These are phyloP conservation scores for Chaetomium strumarium DNA, from an alignment of 2,329 filamentous ascomycete species.

Conservation along the genomic window DNA sequence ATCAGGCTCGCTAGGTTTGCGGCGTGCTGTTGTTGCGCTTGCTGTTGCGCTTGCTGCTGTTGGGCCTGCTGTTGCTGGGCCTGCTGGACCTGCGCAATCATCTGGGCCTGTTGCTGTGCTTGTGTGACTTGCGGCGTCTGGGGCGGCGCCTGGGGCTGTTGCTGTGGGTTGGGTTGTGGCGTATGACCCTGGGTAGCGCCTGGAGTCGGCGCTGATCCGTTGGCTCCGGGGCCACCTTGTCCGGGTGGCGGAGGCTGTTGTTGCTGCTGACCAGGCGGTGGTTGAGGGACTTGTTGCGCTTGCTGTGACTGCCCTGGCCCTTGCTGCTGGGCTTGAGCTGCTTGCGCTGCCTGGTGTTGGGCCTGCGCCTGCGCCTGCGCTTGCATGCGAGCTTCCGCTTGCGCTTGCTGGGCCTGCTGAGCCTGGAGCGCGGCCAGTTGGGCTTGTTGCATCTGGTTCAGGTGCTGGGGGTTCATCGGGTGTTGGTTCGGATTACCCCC, in stretches of 20 bases:
- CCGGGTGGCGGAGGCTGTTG: constrained; percentile 32
- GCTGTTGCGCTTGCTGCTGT: constrained; percentile 24
- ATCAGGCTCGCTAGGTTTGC: constrained; percentile 33
- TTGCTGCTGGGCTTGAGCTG: constrained; percentile 34
- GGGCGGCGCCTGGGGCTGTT: constrained; percentile 32
- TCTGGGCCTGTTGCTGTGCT: constrained; percentile 35
- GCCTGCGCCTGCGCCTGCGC: constrained; percentile 36
- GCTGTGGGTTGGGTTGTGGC: constrained; percentile 37
- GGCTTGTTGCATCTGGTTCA: constrained; percentile 39
- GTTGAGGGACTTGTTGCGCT: constrained; percentile 39
- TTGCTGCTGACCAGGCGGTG: neutral
- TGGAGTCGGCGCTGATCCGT: constrained; percentile 33
- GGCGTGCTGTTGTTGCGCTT: constrained; percentile 29
- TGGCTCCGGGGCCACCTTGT: constrained; percentile 17
- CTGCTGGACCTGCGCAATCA: constrained; percentile 34
- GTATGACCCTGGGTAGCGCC: constrained; percentile 28
- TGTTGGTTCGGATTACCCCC: constrained; percentile 42
- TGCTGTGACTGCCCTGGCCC: constrained; percentile 29
- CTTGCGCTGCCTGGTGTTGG: constrained; percentile 29
- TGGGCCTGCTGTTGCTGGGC: constrained; percentile 30
- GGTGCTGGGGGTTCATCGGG: constrained; percentile 43
- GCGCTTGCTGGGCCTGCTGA: constrained; percentile 32
- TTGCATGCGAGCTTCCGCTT: constrained; percentile 34
- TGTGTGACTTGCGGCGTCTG: constrained; percentile 38
- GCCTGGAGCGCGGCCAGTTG: constrained; percentile 35